Evolutionary conservation across 805 yeast species (phyloP), one percentile per base, ranked within the genome.

Genomic region (Myxozyma mucilagina): DNA sequence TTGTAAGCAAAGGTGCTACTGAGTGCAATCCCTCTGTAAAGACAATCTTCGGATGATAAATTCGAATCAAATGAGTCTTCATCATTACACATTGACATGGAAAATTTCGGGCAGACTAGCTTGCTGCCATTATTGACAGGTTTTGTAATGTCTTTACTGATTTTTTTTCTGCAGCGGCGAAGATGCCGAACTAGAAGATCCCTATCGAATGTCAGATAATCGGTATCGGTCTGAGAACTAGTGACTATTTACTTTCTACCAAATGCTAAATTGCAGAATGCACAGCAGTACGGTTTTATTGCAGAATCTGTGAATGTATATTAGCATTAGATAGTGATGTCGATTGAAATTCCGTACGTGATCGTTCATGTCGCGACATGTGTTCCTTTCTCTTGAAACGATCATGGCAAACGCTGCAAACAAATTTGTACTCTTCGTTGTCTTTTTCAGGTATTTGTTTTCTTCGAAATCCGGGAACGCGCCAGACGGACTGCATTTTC

Each of bases 371-470:
- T 18, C 52, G 42, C 29, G 13, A 9, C 52, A 48, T 48, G 20
- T 48, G 52, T 32, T 48, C 52, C 32, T 48, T 48, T 18, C 51
- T 47, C 13, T 35, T 48, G n/a, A 48, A 48, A 11, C 52, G 18
- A 18, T 16, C 52, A 9, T 31, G 24, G 18, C 52, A 48, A 7
- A 48, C 43, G 13, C 52, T 42, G n/a, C 41, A 47, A 4, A 11
- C 24, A 18, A 48, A 35, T n/a, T n/a, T 9, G 32, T 48, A 48
- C 3, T 36, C 20, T 10, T 48, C 43, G 5, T 13, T 31, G 20
- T 10, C 35, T 14, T 29, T 20, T 13, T 16, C 52, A 18, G 13
- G 4, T n/a, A 13, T 29, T 3, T 31, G 52, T 14, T 36, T 34
- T 18, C 20, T 24, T 36, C 36, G 11, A 36, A 35, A 48, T 36